These are phyloP conservation scores for Acidiella bohemica DNA, from an alignment of 495 filamentous ascomycete species.

Conservation along the genomic window DNA sequence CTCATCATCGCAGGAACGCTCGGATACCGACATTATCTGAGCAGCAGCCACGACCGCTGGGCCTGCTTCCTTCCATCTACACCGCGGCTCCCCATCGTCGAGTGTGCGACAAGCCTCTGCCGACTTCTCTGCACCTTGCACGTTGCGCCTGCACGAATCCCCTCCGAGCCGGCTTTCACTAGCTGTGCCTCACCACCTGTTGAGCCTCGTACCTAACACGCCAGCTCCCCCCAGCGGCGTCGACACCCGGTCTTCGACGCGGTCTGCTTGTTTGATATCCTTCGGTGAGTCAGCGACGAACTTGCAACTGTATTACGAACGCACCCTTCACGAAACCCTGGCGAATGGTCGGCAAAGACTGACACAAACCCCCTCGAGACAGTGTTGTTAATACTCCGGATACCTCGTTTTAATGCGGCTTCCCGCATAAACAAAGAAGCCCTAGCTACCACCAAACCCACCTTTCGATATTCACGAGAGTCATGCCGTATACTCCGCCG, in stretches of 20 bases:
- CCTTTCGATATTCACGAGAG: slow-evolving; percentile 7
- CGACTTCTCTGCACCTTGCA: slow-evolving; percentile 8
- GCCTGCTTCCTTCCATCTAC: background rate
- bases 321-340: background rate
- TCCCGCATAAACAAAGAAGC: slow-evolving; percentile 1
- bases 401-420: slow-evolving; percentile 10
- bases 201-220: slow-evolving; percentile 14
- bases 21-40: too few relatives aligned
- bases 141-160: background rate
- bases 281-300: slow-evolving; percentile 11
- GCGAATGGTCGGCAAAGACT: background rate
- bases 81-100: background rate
- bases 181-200: slow-evolving; percentile 22
- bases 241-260: too few relatives aligned
- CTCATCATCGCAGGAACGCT: too few relatives aligned
- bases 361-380: background rate
- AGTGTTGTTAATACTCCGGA: slow-evolving; percentile 5
- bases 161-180: slow-evolving; percentile 27
- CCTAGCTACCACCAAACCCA: slow-evolving; percentile 3
- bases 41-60: too few relatives aligned
- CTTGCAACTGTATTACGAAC: background rate
- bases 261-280: slow-evolving; percentile 9
- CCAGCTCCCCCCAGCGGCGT: background rate
- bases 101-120: background rate
- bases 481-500: slow-evolving; percentile 93